Evolutionary conservation across 306 rosid genomes (phyloP), one percentile per base, ranked within the genome.

Genomic region (Fagus crenata): DNA sequence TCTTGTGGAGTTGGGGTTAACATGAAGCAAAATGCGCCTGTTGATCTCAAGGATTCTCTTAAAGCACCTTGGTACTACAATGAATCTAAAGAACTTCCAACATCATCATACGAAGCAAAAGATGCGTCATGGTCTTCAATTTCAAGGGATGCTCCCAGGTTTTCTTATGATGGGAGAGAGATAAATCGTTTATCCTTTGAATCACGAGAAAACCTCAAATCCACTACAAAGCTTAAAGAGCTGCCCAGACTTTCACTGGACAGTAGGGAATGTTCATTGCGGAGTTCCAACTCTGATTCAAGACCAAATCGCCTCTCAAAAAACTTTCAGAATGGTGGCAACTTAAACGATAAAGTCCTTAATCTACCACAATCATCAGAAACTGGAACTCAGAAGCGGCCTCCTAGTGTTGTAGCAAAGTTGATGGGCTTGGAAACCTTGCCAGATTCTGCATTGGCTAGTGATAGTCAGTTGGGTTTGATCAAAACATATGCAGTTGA

Each of bases 341-440:
- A 69, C 74, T 81, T 85, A 59, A 83, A 78, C 72, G 87, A 86
- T 64, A 84, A 73, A 53, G 55, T 67, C 39, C 76, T 78, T 63
- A 77, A 77, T 71, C 72, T 65, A 56, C 83, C 78, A 4, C 86
- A 77, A 67, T 81, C 90, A 54, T 78, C 83, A 0, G 74, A 85
- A 74, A 78, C 80, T 42, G 74, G 85, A 74, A 78, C 81, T 49
- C 90, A 74, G 54, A 89, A 73, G 75, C 93, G 95, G 75, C 94
- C 80, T 54, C 91, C 93, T 5, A 83, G 93, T 87, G 92, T 94
- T 72, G 97, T 94, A 14, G 98, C 98, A 9, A 94, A 90, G 83
- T 77, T 94, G 82, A 94, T 94, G 98, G 98, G 98, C 63, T 86
- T 94, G 86, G 98, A 94, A 69, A 78, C 90, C n/a, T 81, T 94